Evolutionary conservation across 1,284 basidiomycete species (phyloP).

Genomic region (Ustilago nuda): DNA sequence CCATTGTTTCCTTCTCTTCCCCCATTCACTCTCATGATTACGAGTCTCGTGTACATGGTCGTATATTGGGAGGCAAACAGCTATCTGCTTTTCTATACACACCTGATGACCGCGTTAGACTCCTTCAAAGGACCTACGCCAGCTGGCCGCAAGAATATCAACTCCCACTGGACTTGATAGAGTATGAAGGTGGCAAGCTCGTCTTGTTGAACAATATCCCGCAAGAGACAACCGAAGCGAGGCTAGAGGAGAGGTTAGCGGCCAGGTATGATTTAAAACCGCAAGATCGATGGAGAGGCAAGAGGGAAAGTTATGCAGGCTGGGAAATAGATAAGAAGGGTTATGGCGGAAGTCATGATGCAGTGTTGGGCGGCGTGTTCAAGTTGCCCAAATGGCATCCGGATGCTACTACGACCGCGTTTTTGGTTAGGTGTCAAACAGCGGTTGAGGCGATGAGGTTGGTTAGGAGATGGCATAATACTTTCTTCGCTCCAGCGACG

Average conservation of each 20-base stretch:
- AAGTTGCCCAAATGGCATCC: conserved; percentile 29
- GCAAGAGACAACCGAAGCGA: conserved; percentile 45
- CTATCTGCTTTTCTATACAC: conserved; percentile 17
- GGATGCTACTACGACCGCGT: conserved; percentile 41
- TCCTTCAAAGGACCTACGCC: conserved; percentile 17
- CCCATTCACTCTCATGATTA: conserved; percentile 17
- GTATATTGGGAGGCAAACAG: conserved; percentile 34
- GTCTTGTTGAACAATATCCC: conserved; percentile 55
- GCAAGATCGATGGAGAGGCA: conserved; percentile 41
- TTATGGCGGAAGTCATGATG: conserved; percentile 32
- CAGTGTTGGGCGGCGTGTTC: conserved; percentile 36
- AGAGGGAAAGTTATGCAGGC: conserved; percentile 18
- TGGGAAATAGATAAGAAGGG: conserved; percentile 16
- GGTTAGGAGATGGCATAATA: conserved; percentile 58
- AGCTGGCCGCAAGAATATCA: conserved; percentile 19
- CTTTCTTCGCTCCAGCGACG: conserved; percentile 50
- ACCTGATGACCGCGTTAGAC: not conserved
- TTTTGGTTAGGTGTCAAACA: conserved; percentile 42
- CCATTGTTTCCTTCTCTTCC: conserved; percentile 31
- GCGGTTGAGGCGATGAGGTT: conserved; percentile 51
- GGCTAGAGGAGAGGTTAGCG: conserved; percentile 50
- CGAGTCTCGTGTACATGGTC: conserved; percentile 15
- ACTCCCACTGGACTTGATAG: conserved; percentile 43
- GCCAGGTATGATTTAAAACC: conserved; percentile 40
- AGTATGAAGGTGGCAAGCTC: conserved; percentile 44